phyloP scores from a whole-genome alignment of 1,284 basidiomycete genomes.

The Ganoderma sinense region DNA sequence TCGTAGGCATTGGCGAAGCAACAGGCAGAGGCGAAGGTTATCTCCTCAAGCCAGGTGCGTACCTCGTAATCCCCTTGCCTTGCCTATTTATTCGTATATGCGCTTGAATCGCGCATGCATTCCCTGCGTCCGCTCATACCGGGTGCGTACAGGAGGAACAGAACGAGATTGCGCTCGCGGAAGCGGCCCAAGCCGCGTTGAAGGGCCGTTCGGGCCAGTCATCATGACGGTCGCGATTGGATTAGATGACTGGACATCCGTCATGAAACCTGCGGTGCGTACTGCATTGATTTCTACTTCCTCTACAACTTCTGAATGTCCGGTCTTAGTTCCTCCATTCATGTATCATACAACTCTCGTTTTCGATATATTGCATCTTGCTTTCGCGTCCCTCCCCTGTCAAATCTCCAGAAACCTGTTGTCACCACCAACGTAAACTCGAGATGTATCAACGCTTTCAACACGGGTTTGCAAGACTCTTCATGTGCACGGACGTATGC shows the following conservation, averaged over 20 bases:
- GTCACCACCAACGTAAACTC: neutral
- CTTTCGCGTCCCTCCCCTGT: neutral
- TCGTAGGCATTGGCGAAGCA: conserved; percentile 14
- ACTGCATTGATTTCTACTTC: neutral
- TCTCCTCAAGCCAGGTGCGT: neutral
- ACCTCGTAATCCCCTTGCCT: neutral
- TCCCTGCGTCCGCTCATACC: neutral
- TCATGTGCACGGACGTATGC: neutral
- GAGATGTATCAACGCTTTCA: no score
- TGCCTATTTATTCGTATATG: neutral
- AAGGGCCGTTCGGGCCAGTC: conserved; percentile 18
- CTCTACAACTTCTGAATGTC: neutral
- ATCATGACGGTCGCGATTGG: neutral
- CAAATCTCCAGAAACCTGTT: neutral
- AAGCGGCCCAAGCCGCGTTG: conserved; percentile 32
- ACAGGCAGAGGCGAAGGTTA: conserved; percentile 7
- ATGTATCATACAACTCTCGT: neutral
- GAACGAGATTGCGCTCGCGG: conserved; percentile 32
- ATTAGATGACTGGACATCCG: neutral
- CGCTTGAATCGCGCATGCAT: neutral
- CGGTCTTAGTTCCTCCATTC: neutral
- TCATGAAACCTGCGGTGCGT: neutral
- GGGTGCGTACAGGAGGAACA: conserved; percentile 25
- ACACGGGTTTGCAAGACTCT: neutral
- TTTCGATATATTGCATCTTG: neutral